phyloP scores from a whole-genome alignment of 2,329 filamentous ascomycete species.

The Paecilomyces fulvus region DNA sequence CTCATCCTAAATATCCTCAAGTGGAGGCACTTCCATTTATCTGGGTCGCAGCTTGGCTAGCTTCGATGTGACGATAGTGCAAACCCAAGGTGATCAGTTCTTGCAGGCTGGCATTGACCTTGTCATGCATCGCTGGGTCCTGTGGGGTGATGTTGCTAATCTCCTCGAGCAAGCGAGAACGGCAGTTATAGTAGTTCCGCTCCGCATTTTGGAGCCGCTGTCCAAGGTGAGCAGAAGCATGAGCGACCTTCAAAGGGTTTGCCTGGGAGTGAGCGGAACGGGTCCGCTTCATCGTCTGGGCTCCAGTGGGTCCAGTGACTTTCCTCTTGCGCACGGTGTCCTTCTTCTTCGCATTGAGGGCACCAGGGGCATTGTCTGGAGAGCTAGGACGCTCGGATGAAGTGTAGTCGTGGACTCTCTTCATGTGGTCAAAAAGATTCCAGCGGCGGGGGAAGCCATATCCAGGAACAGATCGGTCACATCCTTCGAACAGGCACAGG shows the following conservation, averaged over 20 bases:
- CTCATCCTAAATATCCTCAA: slow-evolving; percentile 14
- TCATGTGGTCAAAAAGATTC: slow-evolving; percentile 97
- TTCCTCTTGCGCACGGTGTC: slow-evolving; percentile 32
- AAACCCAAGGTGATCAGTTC: slow-evolving; percentile 35
- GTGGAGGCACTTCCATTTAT: slow-evolving; percentile 24
- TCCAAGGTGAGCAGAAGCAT: slow-evolving; percentile 24
- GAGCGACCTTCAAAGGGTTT: slow-evolving; percentile 24
- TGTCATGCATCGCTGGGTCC: slow-evolving; percentile 34
- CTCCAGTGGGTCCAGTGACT: slow-evolving; percentile 27
- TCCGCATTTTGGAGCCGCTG: slow-evolving; percentile 36
- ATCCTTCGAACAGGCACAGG: slow-evolving; percentile 78
- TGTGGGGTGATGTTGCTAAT: slow-evolving; percentile 31
- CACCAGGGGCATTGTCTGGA: slow-evolving; percentile 28
- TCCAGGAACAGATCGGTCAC: slow-evolving; percentile 70
- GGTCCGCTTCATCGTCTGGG: slow-evolving; percentile 35
- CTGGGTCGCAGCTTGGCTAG: slow-evolving; percentile 30
- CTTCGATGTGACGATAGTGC: slow-evolving; percentile 35
- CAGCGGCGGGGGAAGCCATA: slow-evolving; percentile 91
- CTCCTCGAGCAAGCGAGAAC: slow-evolving; percentile 30
- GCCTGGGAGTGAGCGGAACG: slow-evolving; percentile 31
- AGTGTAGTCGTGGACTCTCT: slow-evolving; percentile 68
- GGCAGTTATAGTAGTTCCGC: slow-evolving; percentile 34
- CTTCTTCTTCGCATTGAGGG: slow-evolving; percentile 29
- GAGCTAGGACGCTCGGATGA: slow-evolving; percentile 35
- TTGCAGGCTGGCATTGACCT: slow-evolving; percentile 37